Percentiles rank a stretch among this genome's conserved stretches.
phyloP scores from a whole-genome alignment of 352 stramenopile species.

The Globisporangium cylindrosporum region DNA sequence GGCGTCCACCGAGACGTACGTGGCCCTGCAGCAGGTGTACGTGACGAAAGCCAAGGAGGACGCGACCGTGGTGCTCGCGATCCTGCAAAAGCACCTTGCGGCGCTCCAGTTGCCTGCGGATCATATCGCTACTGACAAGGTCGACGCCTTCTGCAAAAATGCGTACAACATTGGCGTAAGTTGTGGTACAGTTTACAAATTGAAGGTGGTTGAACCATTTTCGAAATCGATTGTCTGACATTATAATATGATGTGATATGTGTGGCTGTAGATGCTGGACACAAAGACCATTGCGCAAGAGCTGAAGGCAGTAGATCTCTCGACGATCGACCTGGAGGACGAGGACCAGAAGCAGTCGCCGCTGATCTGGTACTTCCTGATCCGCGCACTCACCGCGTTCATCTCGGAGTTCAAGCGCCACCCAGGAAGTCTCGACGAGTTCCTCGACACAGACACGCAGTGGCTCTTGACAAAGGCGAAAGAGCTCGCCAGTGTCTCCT shows the following conservation, averaged over 20 bases:
- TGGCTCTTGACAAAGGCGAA: constrained; percentile 62
- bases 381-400: constrained; percentile 77
- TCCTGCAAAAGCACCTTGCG: constrained; percentile 32
- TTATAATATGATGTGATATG: not conserved
- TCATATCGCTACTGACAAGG: constrained; percentile 56
- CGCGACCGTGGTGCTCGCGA: constrained; percentile 32
- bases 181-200: not conserved
- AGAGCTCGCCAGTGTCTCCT: constrained; percentile 20
- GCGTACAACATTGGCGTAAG: constrained; percentile 81
- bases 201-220: not conserved
- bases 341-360: constrained; percentile 88
- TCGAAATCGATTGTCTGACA: not conserved
- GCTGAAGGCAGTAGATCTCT: constrained; percentile 60
- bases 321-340: constrained; percentile 68
- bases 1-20: constrained; percentile 92
- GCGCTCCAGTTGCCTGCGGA: constrained; percentile 28
- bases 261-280: constrained; percentile 43
- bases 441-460: constrained; percentile 50
- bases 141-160: constrained; percentile 93
- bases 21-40: constrained; percentile 94
- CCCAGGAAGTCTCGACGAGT: constrained; percentile 71
- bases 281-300: constrained; percentile 88
- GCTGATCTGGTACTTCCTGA: constrained; percentile 93
- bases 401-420: constrained; percentile 60
- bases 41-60: constrained; percentile 85